phyloP scores from a whole-genome alignment of 768 basidiomycete genomes.

The Termitomyces heimii region DNA sequence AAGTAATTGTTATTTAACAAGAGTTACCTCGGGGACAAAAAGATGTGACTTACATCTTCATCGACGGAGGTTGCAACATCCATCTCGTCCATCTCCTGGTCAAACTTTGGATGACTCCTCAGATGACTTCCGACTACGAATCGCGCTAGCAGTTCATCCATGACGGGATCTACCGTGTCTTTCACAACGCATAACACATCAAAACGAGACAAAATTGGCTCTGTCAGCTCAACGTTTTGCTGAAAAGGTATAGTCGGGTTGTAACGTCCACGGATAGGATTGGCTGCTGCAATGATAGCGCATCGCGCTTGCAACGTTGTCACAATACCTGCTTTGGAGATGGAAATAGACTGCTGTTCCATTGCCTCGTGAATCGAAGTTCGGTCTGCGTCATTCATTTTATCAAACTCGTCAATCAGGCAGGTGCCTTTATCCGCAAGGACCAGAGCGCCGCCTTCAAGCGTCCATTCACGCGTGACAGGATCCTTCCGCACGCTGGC shows the following conservation, averaged over 20 bases:
- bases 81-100: constrained; percentile 83
- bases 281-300: constrained; percentile 96
- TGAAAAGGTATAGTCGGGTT: constrained; percentile 98
- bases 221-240: constrained; percentile 97
- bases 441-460: constrained; percentile 98
- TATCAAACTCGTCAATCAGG: constrained; percentile 98
- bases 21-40: not conserved
- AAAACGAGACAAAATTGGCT: constrained; percentile 96
- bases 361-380: constrained; percentile 99
- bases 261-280: constrained; percentile 94
- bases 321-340: constrained; percentile 97
- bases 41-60: constrained; percentile 59
- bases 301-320: constrained; percentile 98
- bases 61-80: constrained; percentile 86
- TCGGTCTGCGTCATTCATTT: constrained; percentile 98
- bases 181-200: constrained; percentile 98
- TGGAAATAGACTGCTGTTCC: constrained; percentile 99
- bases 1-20: not conserved
- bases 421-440: constrained; percentile 97
- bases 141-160: constrained; percentile 92
- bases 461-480: constrained; percentile 95
- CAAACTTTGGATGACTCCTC: constrained; percentile 91
- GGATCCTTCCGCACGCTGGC: constrained; percentile 99
- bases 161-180: constrained; percentile 93
- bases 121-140: constrained; percentile 98